Evolutionary conservation across 1,284 basidiomycete genomes (phyloP), one percentile per base, ranked within the genome.

Genomic region (Ustilago lituana): DNA sequence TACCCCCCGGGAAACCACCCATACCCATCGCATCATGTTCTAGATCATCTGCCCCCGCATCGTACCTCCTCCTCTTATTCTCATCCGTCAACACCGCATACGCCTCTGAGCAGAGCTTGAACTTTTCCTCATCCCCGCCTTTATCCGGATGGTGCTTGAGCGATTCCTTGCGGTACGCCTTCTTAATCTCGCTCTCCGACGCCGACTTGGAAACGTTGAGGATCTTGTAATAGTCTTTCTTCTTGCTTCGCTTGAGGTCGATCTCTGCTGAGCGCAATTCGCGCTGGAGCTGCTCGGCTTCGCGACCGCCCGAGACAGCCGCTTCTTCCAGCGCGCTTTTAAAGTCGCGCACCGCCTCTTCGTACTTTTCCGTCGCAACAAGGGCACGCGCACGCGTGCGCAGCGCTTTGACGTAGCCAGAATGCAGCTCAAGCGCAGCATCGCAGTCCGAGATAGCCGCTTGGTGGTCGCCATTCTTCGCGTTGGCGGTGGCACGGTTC

Each of bases 321-420:
- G 71, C 72, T 39, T 91, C 89, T 75, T 92, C 87, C 44, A 91
- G 87, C 1, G 92, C 90, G 27, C 86, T 83, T 70, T 89, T 89
- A 84, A 93, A 93, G 79, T 93, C 91, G 7, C 85, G 85, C 37
- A 94, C 85, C 3, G 89, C 86, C 0, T 86, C 84, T 32, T 94
- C 90, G 80, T 86, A 93, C 46, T 88, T 86, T 76, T 94, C 91
- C 24, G 89, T 84, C 67, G 89, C 88, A 12, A 92, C 85, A 68
- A 90, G 80, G 39, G 92, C 89, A 3, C 92, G 88, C 6, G 91
- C 92, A 33, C 92, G 89, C 2, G 92, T 93, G 32, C 92, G 89
- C 35, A 92, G 84, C 2, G 91, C 91, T 83, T 94, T 94, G 86
- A 90, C 91, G 22, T 90, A 90, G 26, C 85, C 85, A 0, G 89